Base-by-base conservation (phyloP, 371 early-diverging fungal genomes). In the Mortierella sp. region DNA sequence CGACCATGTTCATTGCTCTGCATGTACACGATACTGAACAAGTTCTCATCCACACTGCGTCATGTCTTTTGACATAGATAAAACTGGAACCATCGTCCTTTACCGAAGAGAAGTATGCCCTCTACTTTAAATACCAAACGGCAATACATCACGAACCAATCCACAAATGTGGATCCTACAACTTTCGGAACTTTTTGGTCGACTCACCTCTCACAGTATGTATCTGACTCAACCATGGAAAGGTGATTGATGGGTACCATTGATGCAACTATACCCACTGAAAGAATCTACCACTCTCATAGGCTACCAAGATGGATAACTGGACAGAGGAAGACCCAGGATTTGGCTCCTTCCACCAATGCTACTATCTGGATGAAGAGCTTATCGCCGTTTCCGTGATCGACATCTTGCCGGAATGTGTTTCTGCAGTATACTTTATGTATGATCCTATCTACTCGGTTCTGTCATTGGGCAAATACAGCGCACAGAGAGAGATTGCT, bases 341-440 rank as follows among this genome's bases (percentile, higher is more conserved):
- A 16, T 92, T 82, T 72, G 96, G 96, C 16, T 86, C 92, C 0
- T 97, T 90, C 71, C 97, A 98, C 72, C 95, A 94, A 82, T 89
- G 89, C 60, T 96, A 96, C 72, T 82, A 92, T 17, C 74, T 94
- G 58, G 86, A 92, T 59, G 91, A 85, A 13, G 78, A 83, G 44
- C 81, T 98, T 27, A 88, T 92, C 37, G 97, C 96, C 3, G 88
- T 96, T 19, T 92, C 91, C 4, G 96, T 98, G 0, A 69, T 98
- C 48, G 98, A 98, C 74, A 88, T 97, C 14, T 81, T 97, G 29
- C 98, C 97, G 0, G 54, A 67, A 13, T 96, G 95, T 65, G 85
- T 97, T 1, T 96, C 97, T 0, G 91, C 95, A 0, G 97, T 98
- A 19, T 98, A 98, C 70, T 92, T 96, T 59, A 84, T 95, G 65